Evolutionary conservation across 257 asterid genomes (phyloP).

Genomic region (Forsythia viridissima): DNA sequence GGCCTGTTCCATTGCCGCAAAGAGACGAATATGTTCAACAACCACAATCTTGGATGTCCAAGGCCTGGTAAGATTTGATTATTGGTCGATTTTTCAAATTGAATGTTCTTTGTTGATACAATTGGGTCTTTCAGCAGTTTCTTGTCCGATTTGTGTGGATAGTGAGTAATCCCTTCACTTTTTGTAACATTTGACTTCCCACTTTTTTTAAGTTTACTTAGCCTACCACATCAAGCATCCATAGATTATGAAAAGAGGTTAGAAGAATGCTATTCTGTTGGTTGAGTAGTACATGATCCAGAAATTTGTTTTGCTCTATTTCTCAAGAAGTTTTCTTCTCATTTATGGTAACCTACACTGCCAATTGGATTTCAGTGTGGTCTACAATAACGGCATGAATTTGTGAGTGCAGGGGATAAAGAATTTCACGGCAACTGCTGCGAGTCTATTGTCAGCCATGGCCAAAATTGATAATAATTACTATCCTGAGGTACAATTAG

Average conservation of each 20-base stretch:
- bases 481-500: slow-evolving; percentile 82
- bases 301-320: slow-evolving; percentile 10
- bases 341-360: background rate
- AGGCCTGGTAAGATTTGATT: slow-evolving; percentile 67
- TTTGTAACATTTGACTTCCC: background rate
- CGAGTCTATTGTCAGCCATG: slow-evolving; percentile 76
- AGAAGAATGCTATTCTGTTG: slow-evolving; percentile 4
- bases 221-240: slow-evolving; percentile 1
- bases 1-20: slow-evolving; percentile 91
- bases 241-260: background rate
- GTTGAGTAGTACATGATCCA: background rate
- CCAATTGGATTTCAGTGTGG: background rate
- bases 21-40: slow-evolving; percentile 71
- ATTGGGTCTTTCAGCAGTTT: slow-evolving; percentile 5
- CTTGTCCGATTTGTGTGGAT: slow-evolving; percentile 16
- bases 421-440: slow-evolving; percentile 72
- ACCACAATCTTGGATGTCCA: slow-evolving; percentile 91
- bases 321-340: slow-evolving; percentile 13
- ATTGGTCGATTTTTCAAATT: slow-evolving; percentile 15
- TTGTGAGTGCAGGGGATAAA: slow-evolving; percentile 68
- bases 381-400: slow-evolving; percentile 5
- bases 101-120: slow-evolving; percentile 9
- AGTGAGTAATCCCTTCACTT: slow-evolving; percentile 3
- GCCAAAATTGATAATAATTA: slow-evolving; percentile 74
- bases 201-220: background rate